A percentile compares a stretch with the other conserved stretches of the same genome.
Conservation (phyloP, 306 rosid genomes). For the Corylus americana region DNA sequence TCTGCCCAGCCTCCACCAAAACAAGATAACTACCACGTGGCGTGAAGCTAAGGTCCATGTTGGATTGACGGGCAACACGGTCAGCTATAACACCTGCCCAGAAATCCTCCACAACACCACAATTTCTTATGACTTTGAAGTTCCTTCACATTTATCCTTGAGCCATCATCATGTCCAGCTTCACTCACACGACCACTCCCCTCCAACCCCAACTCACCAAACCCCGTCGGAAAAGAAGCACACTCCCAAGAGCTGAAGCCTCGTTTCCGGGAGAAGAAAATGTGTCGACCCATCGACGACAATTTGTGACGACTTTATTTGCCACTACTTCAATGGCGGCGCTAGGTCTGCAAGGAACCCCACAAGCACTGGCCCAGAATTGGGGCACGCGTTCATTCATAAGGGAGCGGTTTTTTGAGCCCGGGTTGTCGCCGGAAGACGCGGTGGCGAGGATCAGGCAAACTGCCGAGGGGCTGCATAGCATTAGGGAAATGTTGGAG, state of each 20-base stretch:
- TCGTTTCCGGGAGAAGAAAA: constrained; percentile 21
- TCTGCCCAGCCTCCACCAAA: background rate
- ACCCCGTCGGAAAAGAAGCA: constrained; percentile 11
- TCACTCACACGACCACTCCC: constrained; percentile 55
- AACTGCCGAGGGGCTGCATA: constrained; percentile 84
- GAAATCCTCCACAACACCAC: constrained; percentile 15
- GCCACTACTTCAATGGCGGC: constrained; percentile 47
- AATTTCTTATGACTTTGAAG: background rate
- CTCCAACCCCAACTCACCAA: constrained; percentile 53
- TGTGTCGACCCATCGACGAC: constrained; percentile 43
- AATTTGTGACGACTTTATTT: constrained; percentile 48
- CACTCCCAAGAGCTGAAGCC: constrained; percentile 19
- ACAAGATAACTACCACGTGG: constrained; percentile 55
- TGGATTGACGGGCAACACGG: constrained; percentile 30
- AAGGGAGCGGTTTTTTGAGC: constrained; percentile 65
- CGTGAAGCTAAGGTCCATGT: constrained; percentile 32
- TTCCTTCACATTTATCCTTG: constrained; percentile 16
- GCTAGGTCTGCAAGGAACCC: constrained; percentile 19
- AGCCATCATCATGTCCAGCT: constrained; percentile 54
- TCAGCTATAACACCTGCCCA: constrained; percentile 40
- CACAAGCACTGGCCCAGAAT: constrained; percentile 55
- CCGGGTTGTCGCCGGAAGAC: constrained; percentile 76
- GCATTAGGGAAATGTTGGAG: constrained; percentile 80
- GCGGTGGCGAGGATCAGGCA: constrained; percentile 79
- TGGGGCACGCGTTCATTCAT: constrained; percentile 85